phyloP scores from a whole-genome alignment of 73 alveolate genomes.

The Loxodes magnus region DNA sequence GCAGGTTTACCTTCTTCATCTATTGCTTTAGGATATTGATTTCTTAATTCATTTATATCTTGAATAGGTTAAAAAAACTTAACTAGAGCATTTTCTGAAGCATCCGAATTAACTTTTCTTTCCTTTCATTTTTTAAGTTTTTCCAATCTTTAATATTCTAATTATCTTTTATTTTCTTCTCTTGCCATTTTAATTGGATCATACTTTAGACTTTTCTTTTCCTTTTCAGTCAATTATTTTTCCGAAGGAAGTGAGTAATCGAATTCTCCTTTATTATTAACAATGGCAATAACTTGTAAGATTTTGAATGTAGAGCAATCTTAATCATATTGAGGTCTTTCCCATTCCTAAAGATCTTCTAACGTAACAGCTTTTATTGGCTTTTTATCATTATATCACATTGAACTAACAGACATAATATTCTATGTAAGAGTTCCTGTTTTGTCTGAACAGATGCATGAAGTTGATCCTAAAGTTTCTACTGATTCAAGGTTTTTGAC shows the following conservation, averaged over 20 bases:
- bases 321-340: conserved; percentile 7
- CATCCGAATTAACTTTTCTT: too few relatives aligned
- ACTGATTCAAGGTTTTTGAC: conserved; percentile 65
- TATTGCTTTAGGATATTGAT: conserved; percentile 21
- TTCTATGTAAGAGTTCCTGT: conserved; percentile 80
- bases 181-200: too few relatives aligned
- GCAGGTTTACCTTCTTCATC: conserved; percentile 13
- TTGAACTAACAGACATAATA: conserved; percentile 70
- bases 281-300: conserved; percentile 8
- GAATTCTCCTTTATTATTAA: conserved; percentile 18
- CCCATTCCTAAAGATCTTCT: too few relatives aligned
- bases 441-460: conserved; percentile 79
- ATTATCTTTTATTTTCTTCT: too few relatives aligned
- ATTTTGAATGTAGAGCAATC: conserved; percentile 9
- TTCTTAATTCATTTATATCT: conserved; percentile 36
- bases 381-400: conserved; percentile 67
- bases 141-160: too few relatives aligned
- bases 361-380: conserved; percentile 67
- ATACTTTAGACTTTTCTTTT: conserved; percentile 19
- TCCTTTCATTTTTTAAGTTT: too few relatives aligned
- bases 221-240: conserved; percentile 55
- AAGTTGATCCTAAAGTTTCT: conserved; percentile 72
- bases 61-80: conserved; percentile 76
- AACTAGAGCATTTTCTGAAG: conserved; percentile 84
- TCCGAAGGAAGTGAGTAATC: too few relatives aligned